Conservation (phyloP, 2,329 filamentous ascomycete genomes). For the Mycosphaerelloides madeirae region DNA sequence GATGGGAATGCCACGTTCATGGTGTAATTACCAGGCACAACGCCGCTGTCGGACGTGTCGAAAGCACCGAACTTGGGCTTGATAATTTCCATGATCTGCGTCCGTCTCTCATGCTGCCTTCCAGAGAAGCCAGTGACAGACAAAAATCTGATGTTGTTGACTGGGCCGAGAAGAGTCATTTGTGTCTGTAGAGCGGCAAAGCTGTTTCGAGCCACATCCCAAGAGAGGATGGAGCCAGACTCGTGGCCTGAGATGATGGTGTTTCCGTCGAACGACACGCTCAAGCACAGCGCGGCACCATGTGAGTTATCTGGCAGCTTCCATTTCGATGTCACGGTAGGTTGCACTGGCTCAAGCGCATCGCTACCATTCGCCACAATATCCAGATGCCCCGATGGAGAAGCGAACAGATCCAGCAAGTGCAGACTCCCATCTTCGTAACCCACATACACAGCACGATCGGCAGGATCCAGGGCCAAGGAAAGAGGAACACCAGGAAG, state of each 20-base stretch:
- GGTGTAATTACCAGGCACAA: conserved; percentile 55
- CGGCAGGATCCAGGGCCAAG: conserved; percentile 72
- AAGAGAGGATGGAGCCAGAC: conserved; percentile 71
- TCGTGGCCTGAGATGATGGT: conserved; percentile 74
- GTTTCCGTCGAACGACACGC: conserved; percentile 77
- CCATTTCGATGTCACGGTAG: conserved; percentile 34
- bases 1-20: conserved; percentile 59
- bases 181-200: conserved; percentile 58
- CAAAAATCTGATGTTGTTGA: conserved; percentile 76
- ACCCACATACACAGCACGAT: conserved; percentile 75
- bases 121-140: conserved; percentile 50
- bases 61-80: conserved; percentile 72
- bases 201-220: conserved; percentile 70
- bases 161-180: conserved; percentile 69
- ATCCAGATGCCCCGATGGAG: conserved; percentile 18
- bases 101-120: conserved; percentile 24
- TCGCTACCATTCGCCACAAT: conserved; percentile 19
- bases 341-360: conserved; percentile 35
- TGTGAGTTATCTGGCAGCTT: conserved; percentile 44
- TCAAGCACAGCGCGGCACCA: conserved; percentile 63
- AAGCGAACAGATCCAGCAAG: conserved; percentile 65
- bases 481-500: conserved; percentile 70
- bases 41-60: conserved; percentile 29
- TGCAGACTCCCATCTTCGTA: conserved; percentile 78
- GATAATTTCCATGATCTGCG: conserved; percentile 49